Evolutionary conservation across 2,329 filamentous ascomycete genomes (phyloP).

Genomic region (Leptographium radiaticola): DNA sequence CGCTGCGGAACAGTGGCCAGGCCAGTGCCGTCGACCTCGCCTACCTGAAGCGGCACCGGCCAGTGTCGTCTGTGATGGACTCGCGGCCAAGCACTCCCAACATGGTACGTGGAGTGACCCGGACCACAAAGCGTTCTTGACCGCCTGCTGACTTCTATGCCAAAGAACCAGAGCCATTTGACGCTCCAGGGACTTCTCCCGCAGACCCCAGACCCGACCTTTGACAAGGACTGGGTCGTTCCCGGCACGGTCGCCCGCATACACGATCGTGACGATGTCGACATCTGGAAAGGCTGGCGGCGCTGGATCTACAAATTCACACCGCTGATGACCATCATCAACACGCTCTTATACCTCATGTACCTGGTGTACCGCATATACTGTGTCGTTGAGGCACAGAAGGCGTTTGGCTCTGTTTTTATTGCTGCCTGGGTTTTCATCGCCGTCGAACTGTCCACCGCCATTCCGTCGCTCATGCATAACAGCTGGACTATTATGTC

Average conservation of each 20-base stretch:
- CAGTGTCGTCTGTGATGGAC: conserved; percentile 4
- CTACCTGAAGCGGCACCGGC: conserved; percentile 8
- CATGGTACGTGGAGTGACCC: not conserved
- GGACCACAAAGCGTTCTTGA: no score
- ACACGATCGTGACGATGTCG: conserved; percentile 29
- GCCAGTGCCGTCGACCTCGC: conserved; percentile 9
- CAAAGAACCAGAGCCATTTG: conserved; percentile 28
- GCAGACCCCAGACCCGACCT: conserved; percentile 14
- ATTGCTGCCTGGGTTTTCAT: conserved; percentile 45
- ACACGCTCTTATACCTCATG: conserved; percentile 25
- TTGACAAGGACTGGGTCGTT: conserved; percentile 21
- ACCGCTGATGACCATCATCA: conserved; percentile 26
- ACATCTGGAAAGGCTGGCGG: conserved; percentile 32
- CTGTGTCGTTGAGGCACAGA: conserved; percentile 39
- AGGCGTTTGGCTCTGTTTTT: conserved; percentile 24
- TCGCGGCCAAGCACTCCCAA: conserved; percentile 7
- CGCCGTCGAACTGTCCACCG: conserved; percentile 37
- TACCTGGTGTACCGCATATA: conserved; percentile 39
- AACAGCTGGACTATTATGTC: conserved; percentile 45
- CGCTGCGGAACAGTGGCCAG: conserved; percentile 11
- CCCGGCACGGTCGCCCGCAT: conserved; percentile 24
- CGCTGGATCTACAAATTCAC: conserved; percentile 24
- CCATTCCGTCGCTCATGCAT: conserved; percentile 42
- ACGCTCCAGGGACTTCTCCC: conserved; percentile 27
- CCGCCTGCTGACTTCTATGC: not conserved